These are phyloP conservation scores for Gyromitra esculenta DNA, from an alignment of 2,329 filamentous ascomycete species.

Conservation along the genomic window DNA sequence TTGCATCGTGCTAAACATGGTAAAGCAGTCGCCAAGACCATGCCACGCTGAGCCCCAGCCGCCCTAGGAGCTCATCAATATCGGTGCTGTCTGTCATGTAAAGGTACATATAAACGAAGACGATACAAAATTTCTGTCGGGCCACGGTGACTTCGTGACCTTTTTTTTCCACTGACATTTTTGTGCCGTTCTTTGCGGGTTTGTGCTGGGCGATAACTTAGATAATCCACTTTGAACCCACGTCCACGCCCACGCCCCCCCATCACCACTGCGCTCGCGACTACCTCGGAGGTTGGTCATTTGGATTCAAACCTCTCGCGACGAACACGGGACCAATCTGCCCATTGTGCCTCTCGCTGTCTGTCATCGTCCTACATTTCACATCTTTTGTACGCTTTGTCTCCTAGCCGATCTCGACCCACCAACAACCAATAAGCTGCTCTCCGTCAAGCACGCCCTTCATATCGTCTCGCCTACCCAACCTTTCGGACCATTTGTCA, in stretches of 20 bases:
- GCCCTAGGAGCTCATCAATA: constrained; percentile 20
- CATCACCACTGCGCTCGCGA: background rate
- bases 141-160: constrained; percentile 32
- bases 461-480: constrained; percentile 30
- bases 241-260: background rate
- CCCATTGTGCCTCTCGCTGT: constrained; percentile 27
- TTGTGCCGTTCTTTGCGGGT: background rate
- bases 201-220: background rate
- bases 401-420: constrained; percentile 5
- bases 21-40: constrained; percentile 30
- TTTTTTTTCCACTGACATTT: constrained; percentile 10
- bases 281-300: constrained; percentile 27
- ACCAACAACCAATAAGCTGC: constrained; percentile 38
- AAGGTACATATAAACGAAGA: constrained; percentile 4
- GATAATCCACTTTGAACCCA: constrained; percentile 24
- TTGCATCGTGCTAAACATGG: constrained; percentile 4
- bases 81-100: constrained; percentile 21
- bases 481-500: constrained; percentile 23
- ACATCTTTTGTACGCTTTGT: background rate
- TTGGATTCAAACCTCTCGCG: constrained; percentile 32
- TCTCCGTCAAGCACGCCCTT: constrained; percentile 39
- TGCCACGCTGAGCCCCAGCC: constrained; percentile 27
- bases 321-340: constrained; percentile 33
- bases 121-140: constrained; percentile 31
- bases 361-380: constrained; percentile 22